phyloP scores from a whole-genome alignment of 1,139 yeast species.

The Sugiyamaella japonica region DNA sequence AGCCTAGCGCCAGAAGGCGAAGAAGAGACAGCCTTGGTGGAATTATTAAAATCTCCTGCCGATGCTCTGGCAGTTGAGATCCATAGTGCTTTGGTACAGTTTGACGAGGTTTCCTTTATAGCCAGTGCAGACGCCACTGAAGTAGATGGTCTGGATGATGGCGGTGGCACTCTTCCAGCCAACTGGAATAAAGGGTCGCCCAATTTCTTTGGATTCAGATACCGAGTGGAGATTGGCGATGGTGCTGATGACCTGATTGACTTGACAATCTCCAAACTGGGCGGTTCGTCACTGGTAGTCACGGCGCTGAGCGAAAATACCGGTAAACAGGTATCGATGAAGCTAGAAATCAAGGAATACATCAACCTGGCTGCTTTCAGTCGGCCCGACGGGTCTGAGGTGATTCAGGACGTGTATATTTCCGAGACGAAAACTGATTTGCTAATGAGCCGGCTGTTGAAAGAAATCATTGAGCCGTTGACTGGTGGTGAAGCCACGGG shows the following conservation, averaged over 20 bases:
- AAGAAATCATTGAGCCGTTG: conserved; percentile 8
- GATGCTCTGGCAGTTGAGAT: conserved; percentile 32
- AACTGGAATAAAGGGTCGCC: conserved; percentile 32
- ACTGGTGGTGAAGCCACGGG: background rate
- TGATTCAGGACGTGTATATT: conserved; percentile 27
- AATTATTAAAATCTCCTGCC: conserved; percentile 21
- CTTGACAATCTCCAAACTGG: conserved; percentile 25
- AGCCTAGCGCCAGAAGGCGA: conserved; percentile 22
- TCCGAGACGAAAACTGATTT: conserved; percentile 27
- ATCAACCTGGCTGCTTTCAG: conserved; percentile 27
- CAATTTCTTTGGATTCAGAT: conserved; percentile 26
- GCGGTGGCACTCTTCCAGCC: conserved; percentile 14
- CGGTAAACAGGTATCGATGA: conserved; percentile 23
- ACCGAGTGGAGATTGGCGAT: conserved; percentile 13
- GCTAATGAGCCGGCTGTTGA: conserved; percentile 19
- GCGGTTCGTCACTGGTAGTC: conserved; percentile 20
- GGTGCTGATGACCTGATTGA: conserved; percentile 19
- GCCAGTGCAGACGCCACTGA: conserved; percentile 5
- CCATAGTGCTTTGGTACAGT: conserved; percentile 22
- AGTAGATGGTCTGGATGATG: conserved; percentile 1
- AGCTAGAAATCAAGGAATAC: conserved; percentile 22
- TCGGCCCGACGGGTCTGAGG: conserved; percentile 32
- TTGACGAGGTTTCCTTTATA: conserved; percentile 17
- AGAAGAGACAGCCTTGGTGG: conserved; percentile 26
- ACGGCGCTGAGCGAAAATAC: conserved; percentile 21